Conservation (phyloP, 306 rosid genomes). For the Senna tora region DNA sequence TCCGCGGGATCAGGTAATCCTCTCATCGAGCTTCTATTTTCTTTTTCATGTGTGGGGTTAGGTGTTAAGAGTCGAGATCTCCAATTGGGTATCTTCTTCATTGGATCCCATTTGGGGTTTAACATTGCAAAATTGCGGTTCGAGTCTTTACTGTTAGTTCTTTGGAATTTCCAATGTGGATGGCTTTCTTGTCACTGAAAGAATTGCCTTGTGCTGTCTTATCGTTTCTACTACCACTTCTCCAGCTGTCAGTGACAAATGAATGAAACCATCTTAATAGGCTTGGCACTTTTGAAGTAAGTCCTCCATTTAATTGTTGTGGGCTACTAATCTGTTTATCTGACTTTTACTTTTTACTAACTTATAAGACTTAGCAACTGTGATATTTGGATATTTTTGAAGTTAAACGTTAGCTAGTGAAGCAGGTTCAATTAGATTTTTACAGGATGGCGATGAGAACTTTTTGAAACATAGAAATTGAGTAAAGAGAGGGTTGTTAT, state of each 20-base stretch:
- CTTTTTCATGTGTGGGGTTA: slow-evolving; percentile 44
- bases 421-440: not conserved
- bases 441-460: not conserved
- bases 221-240: not conserved
- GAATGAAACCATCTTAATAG: not conserved
- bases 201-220: not conserved
- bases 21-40: slow-evolving; percentile 39
- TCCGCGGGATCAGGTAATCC: slow-evolving; percentile 33
- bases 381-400: not conserved
- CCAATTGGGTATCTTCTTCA: not conserved
- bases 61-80: slow-evolving; percentile 35
- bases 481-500: not conserved
- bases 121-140: not conserved
- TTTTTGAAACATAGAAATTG: not conserved
- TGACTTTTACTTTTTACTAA: not conserved
- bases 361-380: not conserved
- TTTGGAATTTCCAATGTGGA: not conserved
- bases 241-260: not conserved
- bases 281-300: not conserved
- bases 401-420: slow-evolving; percentile 6
- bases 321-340: not conserved
- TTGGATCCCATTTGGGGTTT: slow-evolving; percentile 19
- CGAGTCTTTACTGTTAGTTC: not conserved
- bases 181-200: not conserved
- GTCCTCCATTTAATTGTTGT: not conserved